phyloP scores from a whole-genome alignment of 805 yeast species.

The Crinitomyces ghanaensis region DNA sequence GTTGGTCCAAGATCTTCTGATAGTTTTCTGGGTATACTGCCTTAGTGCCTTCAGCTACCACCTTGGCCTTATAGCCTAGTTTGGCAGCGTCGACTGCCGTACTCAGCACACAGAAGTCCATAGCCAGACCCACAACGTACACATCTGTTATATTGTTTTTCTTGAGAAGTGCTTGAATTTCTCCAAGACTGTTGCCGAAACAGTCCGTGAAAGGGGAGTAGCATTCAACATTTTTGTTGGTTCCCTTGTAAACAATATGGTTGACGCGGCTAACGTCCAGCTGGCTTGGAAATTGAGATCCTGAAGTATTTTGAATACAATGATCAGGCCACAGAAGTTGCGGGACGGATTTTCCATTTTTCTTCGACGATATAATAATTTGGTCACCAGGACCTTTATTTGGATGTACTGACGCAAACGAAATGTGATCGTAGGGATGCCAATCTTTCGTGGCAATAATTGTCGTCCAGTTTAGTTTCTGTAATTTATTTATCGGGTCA shows the following conservation, averaged over 20 bases:
- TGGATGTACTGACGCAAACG: slow-evolving; percentile 66
- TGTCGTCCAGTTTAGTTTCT: slow-evolving; percentile 42
- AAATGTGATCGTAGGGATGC: slow-evolving; percentile 72
- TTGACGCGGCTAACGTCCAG: slow-evolving; percentile 29
- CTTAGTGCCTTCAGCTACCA: slow-evolving; percentile 44
- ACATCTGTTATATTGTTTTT: slow-evolving; percentile 44
- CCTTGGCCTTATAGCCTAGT: slow-evolving; percentile 52
- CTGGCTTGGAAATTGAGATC: slow-evolving; percentile 49
- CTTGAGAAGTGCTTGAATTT: slow-evolving; percentile 39
- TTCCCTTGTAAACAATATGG: slow-evolving; percentile 60
- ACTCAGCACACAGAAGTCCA: slow-evolving; percentile 73
- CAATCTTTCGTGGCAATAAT: slow-evolving; percentile 74
- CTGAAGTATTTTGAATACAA: slow-evolving; percentile 63
- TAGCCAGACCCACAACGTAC: slow-evolving; percentile 70
- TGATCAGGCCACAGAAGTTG: slow-evolving; percentile 79
- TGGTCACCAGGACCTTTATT: slow-evolving; percentile 40
- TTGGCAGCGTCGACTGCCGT: slow-evolving; percentile 60
- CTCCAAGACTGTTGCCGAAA: slow-evolving; percentile 65
- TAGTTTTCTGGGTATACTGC: slow-evolving; percentile 22
- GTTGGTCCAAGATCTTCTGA: neutral
- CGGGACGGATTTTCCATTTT: slow-evolving; percentile 27
- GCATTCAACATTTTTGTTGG: slow-evolving; percentile 60
- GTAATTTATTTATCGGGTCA: slow-evolving; percentile 37
- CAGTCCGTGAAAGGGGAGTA: slow-evolving; percentile 79
- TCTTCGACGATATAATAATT: slow-evolving; percentile 40